These are phyloP conservation scores for Melastoma candidum DNA, from an alignment of 441 rosid species.

Conservation along the genomic window DNA sequence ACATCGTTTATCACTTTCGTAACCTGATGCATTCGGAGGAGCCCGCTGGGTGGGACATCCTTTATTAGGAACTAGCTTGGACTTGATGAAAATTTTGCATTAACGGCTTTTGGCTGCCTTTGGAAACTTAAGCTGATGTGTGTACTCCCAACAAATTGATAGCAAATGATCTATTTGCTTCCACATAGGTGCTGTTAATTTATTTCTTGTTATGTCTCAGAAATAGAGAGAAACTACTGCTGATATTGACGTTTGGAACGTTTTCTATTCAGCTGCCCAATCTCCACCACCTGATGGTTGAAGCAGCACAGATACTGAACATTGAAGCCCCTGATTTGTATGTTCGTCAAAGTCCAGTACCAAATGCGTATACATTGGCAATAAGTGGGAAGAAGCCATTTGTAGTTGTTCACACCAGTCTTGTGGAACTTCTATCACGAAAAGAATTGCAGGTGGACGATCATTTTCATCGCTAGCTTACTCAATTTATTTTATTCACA, in stretches of 20 bases:
- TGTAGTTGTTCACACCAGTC: constrained; percentile 82
- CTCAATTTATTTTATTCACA: neutral
- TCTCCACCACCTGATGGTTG: constrained; percentile 72
- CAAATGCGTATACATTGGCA: constrained; percentile 88
- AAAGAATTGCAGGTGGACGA: constrained; percentile 73
- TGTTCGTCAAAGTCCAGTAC: constrained; percentile 86
- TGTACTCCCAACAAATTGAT: too few relatives aligned
- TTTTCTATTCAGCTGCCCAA: constrained; percentile 56
- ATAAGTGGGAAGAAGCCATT: constrained; percentile 85
- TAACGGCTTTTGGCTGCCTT: too few relatives aligned
- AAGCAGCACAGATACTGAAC: constrained; percentile 73
- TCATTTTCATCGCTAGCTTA: neutral
- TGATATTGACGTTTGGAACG: neutral
- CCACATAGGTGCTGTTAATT: too few relatives aligned
- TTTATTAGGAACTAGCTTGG: too few relatives aligned
- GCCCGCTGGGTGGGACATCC: too few relatives aligned
- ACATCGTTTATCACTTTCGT: too few relatives aligned
- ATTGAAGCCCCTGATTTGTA: constrained; percentile 84
- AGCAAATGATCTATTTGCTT: too few relatives aligned
- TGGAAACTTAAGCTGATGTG: too few relatives aligned
- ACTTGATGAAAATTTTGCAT: too few relatives aligned
- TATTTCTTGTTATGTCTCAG: too few relatives aligned
- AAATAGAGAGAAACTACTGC: too few relatives aligned
- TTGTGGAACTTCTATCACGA: constrained; percentile 80
- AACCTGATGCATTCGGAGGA: too few relatives aligned